Evolutionary conservation across 257 asterid species (phyloP), one percentile per base, ranked within the genome.

Genomic region (Jacaranda mimosifolia): DNA sequence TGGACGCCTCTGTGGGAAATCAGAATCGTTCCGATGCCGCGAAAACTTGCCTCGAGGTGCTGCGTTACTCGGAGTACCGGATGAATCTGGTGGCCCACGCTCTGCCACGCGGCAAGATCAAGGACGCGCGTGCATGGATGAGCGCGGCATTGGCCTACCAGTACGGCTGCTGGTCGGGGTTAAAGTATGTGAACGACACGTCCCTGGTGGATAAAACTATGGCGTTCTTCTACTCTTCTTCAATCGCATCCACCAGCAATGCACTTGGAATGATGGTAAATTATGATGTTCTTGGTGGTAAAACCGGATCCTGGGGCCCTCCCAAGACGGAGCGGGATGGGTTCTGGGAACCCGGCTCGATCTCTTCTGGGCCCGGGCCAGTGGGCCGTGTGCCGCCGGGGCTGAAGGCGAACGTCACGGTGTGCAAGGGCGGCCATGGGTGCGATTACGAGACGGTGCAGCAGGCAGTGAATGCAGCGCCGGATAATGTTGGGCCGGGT

Each of bases 61-160:
- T 89, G 4, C 74, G 79, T 12, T 87, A 84, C 39, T 77, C 91
- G 5, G 86, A 73, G 2, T 70, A 82, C 51, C 76, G 96, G 36
- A 46, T 81, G 40, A 70, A 63, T 5, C 63, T 74, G 40, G 60
- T 78, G 15, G 78, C 40, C 32, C 80, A 60, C 5, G 87, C 88
- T 2, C 45, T 89, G 63, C 73, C 81, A 0, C 65, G 80, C 5
- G 88, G 80, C 53, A 68, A 42, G 56, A 53, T 51, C 17, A 91
- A 89, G 84, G 90, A 89, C 85, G 88, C 87, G 10, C 91, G 97
- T 13, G 97, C 97, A 6, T 91, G 94, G 97, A 74, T 89, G 88
- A 86, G 94, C 78, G 87, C 91, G 7, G 86, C 81, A 11, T 5
- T 86, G 53, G 91, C 76, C 9, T 85, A 86, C 67, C 89, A 87